Evolutionary conservation across 1,139 yeast species (phyloP).

Genomic region (Magnusiomyces sp.): DNA sequence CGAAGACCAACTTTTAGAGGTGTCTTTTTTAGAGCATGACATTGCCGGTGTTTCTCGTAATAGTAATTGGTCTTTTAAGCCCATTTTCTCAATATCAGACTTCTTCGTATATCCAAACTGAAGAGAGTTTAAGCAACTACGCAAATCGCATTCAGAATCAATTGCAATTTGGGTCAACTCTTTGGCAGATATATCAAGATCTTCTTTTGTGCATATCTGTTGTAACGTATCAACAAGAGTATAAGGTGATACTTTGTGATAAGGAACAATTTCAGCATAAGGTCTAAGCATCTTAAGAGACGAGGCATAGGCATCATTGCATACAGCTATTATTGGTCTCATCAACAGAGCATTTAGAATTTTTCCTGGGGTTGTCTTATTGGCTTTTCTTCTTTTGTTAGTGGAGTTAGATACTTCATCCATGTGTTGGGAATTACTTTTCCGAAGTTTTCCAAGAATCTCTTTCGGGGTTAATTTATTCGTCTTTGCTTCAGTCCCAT

Average conservation of each 20-base stretch:
- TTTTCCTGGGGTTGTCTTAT: constrained; percentile 15
- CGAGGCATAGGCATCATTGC: constrained; percentile 74
- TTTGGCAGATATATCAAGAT: constrained; percentile 32
- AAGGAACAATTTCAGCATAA: constrained; percentile 59
- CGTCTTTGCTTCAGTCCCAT: constrained; percentile 7
- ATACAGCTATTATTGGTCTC: constrained; percentile 86
- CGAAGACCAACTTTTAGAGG: constrained; percentile 19
- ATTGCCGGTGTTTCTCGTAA: constrained; percentile 7
- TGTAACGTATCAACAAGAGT: constrained; percentile 42
- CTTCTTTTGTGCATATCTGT: constrained; percentile 44
- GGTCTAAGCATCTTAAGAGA: constrained; percentile 69
- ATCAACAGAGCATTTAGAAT: constrained; percentile 37
- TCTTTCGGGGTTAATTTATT: not conserved
- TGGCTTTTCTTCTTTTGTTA: constrained; percentile 1
- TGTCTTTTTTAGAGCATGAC: constrained; percentile 20
- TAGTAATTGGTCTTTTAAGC: no score
- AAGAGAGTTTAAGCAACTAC: constrained; percentile 76
- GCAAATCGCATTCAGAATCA: constrained; percentile 70
- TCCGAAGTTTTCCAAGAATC: not conserved
- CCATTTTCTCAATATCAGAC: constrained; percentile 1
- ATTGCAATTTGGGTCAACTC: constrained; percentile 52
- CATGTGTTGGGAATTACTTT: constrained; percentile 12
- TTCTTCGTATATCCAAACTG: constrained; percentile 49
- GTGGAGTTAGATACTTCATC: constrained; percentile 14
- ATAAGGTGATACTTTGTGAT: constrained; percentile 50